phyloP scores from a whole-genome alignment of 768 basidiomycete genomes.

The Panaeolus cyanescens region DNA sequence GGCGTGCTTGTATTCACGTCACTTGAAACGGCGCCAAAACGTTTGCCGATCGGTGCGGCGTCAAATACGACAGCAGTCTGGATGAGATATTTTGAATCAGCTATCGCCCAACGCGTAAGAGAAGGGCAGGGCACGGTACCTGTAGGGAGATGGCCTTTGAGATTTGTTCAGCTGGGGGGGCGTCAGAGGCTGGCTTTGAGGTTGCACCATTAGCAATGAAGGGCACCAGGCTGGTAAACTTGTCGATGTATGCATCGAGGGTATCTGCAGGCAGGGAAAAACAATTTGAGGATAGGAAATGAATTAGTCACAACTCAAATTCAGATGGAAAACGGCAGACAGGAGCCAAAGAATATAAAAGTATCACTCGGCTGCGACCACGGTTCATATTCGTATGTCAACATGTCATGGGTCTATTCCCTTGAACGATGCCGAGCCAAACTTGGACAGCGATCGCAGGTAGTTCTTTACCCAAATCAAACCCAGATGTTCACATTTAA shows the following conservation, averaged over 20 bases:
- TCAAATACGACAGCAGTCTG: slow-evolving; percentile 69
- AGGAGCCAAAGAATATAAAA: neutral
- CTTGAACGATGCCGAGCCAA: neutral
- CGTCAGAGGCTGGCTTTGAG: slow-evolving; percentile 58
- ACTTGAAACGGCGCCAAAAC: slow-evolving; percentile 61
- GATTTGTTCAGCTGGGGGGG: slow-evolving; percentile 65
- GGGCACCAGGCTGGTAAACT: slow-evolving; percentile 66
- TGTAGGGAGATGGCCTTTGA: slow-evolving; percentile 69
- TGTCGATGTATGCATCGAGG: slow-evolving; percentile 80
- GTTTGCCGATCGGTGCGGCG: slow-evolving; percentile 51
- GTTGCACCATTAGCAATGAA: slow-evolving; percentile 55
- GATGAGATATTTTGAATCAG: too few relatives aligned
- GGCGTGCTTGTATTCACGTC: slow-evolving; percentile 50
- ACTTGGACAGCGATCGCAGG: neutral
- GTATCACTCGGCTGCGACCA: neutral
- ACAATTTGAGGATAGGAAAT: slow-evolving; percentile 9
- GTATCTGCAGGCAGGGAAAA: slow-evolving; percentile 46
- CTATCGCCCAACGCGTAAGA: neutral
- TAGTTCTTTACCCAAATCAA: slow-evolving; percentile 2
- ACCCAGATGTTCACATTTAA: neutral
- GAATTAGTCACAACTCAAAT: neutral
- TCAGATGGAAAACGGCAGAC: neutral
- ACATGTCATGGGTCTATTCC: neutral
- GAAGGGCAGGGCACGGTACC: slow-evolving; percentile 38
- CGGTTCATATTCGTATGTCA: neutral